phyloP scores from a whole-genome alignment of 495 filamentous ascomycete species.

The Hypomontagnella submonticulosa region DNA sequence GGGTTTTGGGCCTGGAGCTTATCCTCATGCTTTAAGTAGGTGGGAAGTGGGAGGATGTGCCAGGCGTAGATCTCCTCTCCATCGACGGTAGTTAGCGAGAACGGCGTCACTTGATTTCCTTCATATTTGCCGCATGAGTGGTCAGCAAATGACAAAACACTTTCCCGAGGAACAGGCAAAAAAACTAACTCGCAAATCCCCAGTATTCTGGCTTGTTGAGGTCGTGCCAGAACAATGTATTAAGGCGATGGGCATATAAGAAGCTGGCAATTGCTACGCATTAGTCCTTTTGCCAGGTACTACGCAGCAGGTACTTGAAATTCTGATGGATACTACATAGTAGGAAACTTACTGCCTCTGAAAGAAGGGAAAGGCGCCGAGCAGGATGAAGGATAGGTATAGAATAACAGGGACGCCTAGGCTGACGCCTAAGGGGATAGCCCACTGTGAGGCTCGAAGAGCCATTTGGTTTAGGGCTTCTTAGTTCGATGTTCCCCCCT shows the following conservation, averaged over 20 bases:
- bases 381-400: constrained; percentile 57
- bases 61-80: constrained; percentile 72
- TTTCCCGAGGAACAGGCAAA: background rate
- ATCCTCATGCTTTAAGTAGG: constrained; percentile 68
- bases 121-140: background rate
- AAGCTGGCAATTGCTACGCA: constrained; percentile 59
- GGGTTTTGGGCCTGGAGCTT: constrained; percentile 60
- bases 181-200: constrained; percentile 78
- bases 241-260: constrained; percentile 79
- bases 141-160: background rate
- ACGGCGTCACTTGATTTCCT: constrained; percentile 76
- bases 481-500: background rate
- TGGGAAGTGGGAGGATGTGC: constrained; percentile 75
- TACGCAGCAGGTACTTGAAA: too few relatives aligned
- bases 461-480: constrained; percentile 20
- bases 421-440: constrained; percentile 39
- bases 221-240: constrained; percentile 75
- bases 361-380: constrained; percentile 62
- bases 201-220: constrained; percentile 78
- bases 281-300: too few relatives aligned
- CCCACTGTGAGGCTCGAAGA: constrained; percentile 37
- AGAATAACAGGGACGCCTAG: constrained; percentile 55
- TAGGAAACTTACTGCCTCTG: constrained; percentile 67
- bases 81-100: constrained; percentile 68
- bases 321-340: too few relatives aligned